Evolutionary conservation across 1,139 yeast genomes (phyloP).

Genomic region (Debaryomycetaceae sp.): DNA sequence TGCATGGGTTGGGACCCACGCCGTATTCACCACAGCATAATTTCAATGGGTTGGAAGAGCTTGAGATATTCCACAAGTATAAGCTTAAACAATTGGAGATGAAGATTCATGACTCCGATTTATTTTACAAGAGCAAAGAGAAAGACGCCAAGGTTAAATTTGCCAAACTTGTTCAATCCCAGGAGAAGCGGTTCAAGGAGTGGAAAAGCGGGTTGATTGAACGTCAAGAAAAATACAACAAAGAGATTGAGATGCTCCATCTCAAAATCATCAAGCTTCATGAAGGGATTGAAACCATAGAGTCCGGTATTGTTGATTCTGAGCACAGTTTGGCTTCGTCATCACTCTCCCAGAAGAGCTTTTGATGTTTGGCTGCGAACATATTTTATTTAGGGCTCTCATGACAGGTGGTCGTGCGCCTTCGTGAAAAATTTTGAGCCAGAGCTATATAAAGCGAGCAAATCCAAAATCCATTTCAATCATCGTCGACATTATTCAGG

Average conservation of each 20-base stretch:
- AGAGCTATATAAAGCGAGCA: no score
- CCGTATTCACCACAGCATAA: slow-evolving; percentile 2
- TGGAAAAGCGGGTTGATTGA: slow-evolving; percentile 60
- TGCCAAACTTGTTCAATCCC: slow-evolving; percentile 43
- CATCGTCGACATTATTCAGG: no score
- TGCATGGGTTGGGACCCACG: slow-evolving; percentile 2
- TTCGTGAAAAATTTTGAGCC: no score
- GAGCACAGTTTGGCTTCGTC: slow-evolving; percentile 1
- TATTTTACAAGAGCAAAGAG: slow-evolving; percentile 44
- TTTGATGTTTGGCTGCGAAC: background rate
- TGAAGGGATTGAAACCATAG: slow-evolving; percentile 25
- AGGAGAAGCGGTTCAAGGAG: slow-evolving; percentile 59
- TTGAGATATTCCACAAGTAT: slow-evolving; percentile 30
- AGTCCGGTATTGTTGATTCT: slow-evolving; percentile 6
- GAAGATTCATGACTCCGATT: slow-evolving; percentile 40
- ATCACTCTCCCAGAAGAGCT: slow-evolving; percentile 1
- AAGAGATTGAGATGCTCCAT: slow-evolving; percentile 48
- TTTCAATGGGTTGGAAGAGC: slow-evolving; percentile 16
- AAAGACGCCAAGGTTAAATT: slow-evolving; percentile 42
- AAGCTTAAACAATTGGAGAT: slow-evolving; percentile 34
- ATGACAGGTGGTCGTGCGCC: no score
- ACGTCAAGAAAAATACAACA: slow-evolving; percentile 53
- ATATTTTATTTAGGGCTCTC: slow-evolving; percentile 1
- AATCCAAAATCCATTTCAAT: no score
- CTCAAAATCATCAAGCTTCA: slow-evolving; percentile 31